Percentiles rank a stretch among this genome's conserved stretches.
These are phyloP conservation scores for Stagonosporopsis cucurbitacearum DNA, from an alignment of 2,329 filamentous ascomycete species.

Conservation along the genomic window DNA sequence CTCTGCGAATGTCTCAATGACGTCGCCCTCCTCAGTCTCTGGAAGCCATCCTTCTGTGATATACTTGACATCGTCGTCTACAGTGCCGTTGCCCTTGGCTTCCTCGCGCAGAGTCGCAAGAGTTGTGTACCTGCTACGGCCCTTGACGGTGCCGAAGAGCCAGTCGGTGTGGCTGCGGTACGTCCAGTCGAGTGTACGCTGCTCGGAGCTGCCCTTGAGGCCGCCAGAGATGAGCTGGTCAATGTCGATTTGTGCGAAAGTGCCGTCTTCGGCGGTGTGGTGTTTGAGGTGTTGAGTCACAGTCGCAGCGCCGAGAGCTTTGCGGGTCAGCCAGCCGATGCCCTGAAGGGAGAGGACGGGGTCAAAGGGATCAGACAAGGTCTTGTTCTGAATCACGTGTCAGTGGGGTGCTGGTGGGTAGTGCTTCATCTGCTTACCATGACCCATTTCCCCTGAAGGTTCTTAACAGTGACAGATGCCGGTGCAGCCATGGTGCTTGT, in stretches of 20 bases:
- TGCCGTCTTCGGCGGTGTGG: slow-evolving; percentile 28
- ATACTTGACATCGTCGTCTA: slow-evolving; percentile 33
- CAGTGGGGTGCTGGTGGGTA: not conserved
- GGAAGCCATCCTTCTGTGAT: slow-evolving; percentile 39
- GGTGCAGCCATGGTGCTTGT: slow-evolving; percentile 48
- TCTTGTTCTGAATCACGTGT: slow-evolving; percentile 68
- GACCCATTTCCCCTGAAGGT: slow-evolving; percentile 49
- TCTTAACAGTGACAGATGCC: slow-evolving; percentile 39
- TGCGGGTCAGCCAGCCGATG: slow-evolving; percentile 70
- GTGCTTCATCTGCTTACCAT: slow-evolving; percentile 38
- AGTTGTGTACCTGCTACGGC: slow-evolving; percentile 61
- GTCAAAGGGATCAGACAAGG: slow-evolving; percentile 72
- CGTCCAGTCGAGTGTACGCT: slow-evolving; percentile 63
- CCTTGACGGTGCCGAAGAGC: slow-evolving; percentile 77
- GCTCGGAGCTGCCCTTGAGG: slow-evolving; percentile 69
- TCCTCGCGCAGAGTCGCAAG: slow-evolving; percentile 35
- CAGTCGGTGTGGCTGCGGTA: slow-evolving; percentile 74
- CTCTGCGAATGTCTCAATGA: slow-evolving; percentile 45
- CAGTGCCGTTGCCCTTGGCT: slow-evolving; percentile 26
- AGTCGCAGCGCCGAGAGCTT: slow-evolving; percentile 71
- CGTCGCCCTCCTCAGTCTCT: slow-evolving; percentile 39
- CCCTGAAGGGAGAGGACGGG: slow-evolving; percentile 68
- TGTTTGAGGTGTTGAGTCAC: slow-evolving; percentile 67
- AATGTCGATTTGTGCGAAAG: slow-evolving; percentile 69
- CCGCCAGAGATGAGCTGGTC: slow-evolving; percentile 74